These are phyloP conservation scores for Metschnikowia bowlesiae DNA, from an alignment of 805 yeast species.

Conservation along the genomic window DNA sequence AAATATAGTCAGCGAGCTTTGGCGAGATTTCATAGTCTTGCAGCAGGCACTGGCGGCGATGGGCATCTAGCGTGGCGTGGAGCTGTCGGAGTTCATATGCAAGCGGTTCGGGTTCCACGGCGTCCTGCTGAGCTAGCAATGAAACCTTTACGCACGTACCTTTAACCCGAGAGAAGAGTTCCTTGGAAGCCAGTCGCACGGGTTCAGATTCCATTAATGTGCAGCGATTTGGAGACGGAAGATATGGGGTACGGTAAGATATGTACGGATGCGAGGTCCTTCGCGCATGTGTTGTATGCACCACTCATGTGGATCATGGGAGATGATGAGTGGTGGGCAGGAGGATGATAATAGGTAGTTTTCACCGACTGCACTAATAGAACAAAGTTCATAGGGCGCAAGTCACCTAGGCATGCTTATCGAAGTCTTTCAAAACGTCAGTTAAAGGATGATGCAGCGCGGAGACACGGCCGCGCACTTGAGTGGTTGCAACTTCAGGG, in stretches of 20 bases:
- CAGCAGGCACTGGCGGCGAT: constrained; percentile 4
- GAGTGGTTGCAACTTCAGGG: no score
- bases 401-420: no score
- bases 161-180: constrained; percentile 26
- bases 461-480: no score
- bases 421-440: no score
- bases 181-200: constrained; percentile 20
- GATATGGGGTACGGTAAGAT: background rate
- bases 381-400: no score
- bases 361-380: no score
- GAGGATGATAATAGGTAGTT: no score
- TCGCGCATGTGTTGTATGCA: no score
- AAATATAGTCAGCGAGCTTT: constrained; percentile 38
- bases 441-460: no score
- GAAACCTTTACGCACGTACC: constrained; percentile 30
- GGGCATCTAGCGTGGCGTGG: constrained; percentile 13
- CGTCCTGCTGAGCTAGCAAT: constrained; percentile 16
- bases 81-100: constrained; percentile 10
- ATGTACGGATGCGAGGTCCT: no score
- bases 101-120: constrained; percentile 8
- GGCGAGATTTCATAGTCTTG: constrained; percentile 22
- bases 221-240: background rate
- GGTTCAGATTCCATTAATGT: constrained; percentile 10
- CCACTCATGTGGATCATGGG: no score
- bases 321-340: no score